Percentiles rank a stretch among this genome's conserved stretches.
Evolutionary conservation across 1,284 basidiomycete species (phyloP).

Genomic region (Puccinia hordei): DNA sequence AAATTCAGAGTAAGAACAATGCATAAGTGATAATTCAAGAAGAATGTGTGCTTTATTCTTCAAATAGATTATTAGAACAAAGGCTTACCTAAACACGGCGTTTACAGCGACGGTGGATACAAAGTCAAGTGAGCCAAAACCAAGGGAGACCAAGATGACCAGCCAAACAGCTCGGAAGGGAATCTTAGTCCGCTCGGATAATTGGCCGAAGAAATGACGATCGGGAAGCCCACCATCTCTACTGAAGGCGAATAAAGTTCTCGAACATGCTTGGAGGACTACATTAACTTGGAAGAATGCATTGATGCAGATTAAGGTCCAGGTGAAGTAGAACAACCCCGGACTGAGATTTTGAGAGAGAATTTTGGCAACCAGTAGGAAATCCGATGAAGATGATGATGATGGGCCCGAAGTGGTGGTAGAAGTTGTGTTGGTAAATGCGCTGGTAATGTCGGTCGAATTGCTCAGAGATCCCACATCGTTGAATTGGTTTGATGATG

Average conservation of each 20-base stretch:
- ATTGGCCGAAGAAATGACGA: conserved; percentile 73
- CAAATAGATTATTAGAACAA: too few relatives aligned
- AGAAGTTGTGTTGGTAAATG: too few relatives aligned
- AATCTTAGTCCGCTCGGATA: conserved; percentile 67
- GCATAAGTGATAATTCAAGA: too few relatives aligned
- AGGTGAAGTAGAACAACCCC: conserved; percentile 30
- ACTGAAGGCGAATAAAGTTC: conserved; percentile 85
- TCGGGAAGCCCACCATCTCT: conserved; percentile 81
- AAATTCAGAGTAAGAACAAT: background rate
- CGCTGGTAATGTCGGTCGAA: too few relatives aligned
- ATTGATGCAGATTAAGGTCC: conserved; percentile 50
- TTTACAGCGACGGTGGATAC: conserved; percentile 76
- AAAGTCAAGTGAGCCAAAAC: conserved; percentile 68
- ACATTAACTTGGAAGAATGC: conserved; percentile 61
- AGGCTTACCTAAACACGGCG: conserved; percentile 72
- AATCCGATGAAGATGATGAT: too few relatives aligned
- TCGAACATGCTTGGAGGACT: conserved; percentile 79
- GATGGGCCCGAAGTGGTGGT: too few relatives aligned
- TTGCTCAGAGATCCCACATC: too few relatives aligned
- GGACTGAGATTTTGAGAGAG: conserved; percentile 43
- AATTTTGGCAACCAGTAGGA: conserved; percentile 50
- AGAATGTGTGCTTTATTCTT: too few relatives aligned
- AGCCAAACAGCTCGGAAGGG: conserved; percentile 78
- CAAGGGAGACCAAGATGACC: conserved; percentile 24
- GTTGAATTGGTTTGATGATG: too few relatives aligned